Percentiles rank a stretch among this genome's conserved stretches.
Conservation (phyloP, 1,284 basidiomycete genomes). For the Puccinia triticina region DNA sequence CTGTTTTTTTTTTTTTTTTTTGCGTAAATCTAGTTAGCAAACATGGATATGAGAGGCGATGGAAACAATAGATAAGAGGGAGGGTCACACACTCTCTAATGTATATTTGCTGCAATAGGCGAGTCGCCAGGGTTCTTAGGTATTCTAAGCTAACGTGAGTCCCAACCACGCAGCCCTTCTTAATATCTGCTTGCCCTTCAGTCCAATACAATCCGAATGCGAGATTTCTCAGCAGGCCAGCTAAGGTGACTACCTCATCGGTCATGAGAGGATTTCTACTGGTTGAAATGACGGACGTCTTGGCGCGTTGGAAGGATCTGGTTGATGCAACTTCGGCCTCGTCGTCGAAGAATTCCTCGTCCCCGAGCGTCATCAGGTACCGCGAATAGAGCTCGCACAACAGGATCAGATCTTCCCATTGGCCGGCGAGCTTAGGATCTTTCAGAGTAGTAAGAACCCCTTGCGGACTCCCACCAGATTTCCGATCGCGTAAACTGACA, state of each 20-base stretch:
- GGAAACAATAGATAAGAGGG: background rate
- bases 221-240: conserved; percentile 73
- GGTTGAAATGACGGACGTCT: conserved; percentile 50
- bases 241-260: conserved; percentile 77
- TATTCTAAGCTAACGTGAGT: conserved; percentile 63
- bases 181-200: conserved; percentile 62
- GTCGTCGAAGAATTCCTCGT: conserved; percentile 87
- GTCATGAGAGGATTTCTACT: conserved; percentile 74
- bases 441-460: conserved; percentile 63
- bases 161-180: conserved; percentile 63
- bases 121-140: conserved; percentile 73
- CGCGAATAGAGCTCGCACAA: conserved; percentile 82
- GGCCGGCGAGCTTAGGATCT: conserved; percentile 36
- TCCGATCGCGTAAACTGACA: conserved; percentile 64
- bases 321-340: conserved; percentile 52
- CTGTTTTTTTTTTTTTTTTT: conserved; percentile 62
- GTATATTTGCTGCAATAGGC: conserved; percentile 76
- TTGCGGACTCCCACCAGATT: conserved; percentile 64
- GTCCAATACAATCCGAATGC: conserved; percentile 80
- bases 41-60: background rate
- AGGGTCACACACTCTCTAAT: conserved; percentile 74
- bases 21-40: conserved; percentile 25
- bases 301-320: conserved; percentile 39
- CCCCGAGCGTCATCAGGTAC: conserved; percentile 84
- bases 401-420: conserved; percentile 71